Evolutionary conservation across 805 yeast genomes (phyloP).

Genomic region (Cyberlindnera xishuangbannaensis): DNA sequence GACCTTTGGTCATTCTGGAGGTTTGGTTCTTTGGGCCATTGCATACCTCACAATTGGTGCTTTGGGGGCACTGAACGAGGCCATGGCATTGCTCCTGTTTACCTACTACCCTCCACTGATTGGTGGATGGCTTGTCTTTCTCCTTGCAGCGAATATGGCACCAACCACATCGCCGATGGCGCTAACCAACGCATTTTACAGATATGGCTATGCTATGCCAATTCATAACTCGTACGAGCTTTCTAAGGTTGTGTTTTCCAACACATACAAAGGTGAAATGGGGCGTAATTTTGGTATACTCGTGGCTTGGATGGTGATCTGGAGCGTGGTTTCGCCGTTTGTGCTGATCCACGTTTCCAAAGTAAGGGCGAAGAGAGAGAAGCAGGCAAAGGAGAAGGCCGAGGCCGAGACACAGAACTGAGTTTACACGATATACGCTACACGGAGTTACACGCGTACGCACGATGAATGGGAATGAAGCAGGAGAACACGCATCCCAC

Average conservation of each 20-base stretch:
- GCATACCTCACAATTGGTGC: slow-evolving; percentile 63
- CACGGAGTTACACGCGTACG: too few relatives aligned
- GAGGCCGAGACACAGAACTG: not conserved
- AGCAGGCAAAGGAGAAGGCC: slow-evolving; percentile 8
- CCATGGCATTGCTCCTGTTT: slow-evolving; percentile 44
- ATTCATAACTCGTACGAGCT: slow-evolving; percentile 58
- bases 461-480: too few relatives aligned
- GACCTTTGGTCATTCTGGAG: slow-evolving; percentile 63
- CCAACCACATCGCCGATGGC: slow-evolving; percentile 62
- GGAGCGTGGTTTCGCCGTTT: slow-evolving; percentile 37
- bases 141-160: slow-evolving; percentile 60
- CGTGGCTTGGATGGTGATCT: slow-evolving; percentile 52
- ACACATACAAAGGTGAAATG: slow-evolving; percentile 48
- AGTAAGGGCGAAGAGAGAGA: slow-evolving; percentile 8
- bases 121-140: slow-evolving; percentile 67
- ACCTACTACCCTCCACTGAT: slow-evolving; percentile 52
- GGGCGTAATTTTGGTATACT: slow-evolving; percentile 58
- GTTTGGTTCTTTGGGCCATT: slow-evolving; percentile 66
- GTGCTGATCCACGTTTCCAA: slow-evolving; percentile 27
- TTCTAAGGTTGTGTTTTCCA: slow-evolving; percentile 50
- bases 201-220: slow-evolving; percentile 66
- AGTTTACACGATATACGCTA: too few relatives aligned
- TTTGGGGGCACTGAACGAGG: slow-evolving; percentile 67
- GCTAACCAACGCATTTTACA: slow-evolving; percentile 46
- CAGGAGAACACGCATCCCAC: not conserved